Base-by-base conservation (phyloP, 192 early-diverging fungal species). In the Rhizophagus prolifer region DNA sequence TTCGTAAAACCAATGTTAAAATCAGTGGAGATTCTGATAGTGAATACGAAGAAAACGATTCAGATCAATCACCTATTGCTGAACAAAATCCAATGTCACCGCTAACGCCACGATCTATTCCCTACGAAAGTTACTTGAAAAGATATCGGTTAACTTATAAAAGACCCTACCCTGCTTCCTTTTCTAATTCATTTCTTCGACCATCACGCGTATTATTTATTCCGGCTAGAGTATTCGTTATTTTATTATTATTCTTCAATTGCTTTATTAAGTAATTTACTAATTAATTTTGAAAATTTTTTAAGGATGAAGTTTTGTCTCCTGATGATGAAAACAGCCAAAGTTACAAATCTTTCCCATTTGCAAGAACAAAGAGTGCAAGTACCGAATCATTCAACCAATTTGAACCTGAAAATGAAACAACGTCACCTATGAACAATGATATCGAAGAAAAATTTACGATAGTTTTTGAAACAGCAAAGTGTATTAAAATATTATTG, bases 111-210 rank as follows among this genome's bases (percentile, higher is more conserved):
- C 77, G 81, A 68, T 88, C 88, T 23, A 90, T 90, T 73, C 87
- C 89, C 5, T 90, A 90, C 70, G 84, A 87, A 30, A 81, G 79
- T 25, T 90, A 88, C 62, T 84, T 90, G 10, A 86, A 81, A 31
- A 62, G 87, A n/a, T 88, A 85, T 70, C 62, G 62, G 26, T 78
- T 87, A 14, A 74, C 80, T 14, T 67, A 82, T 25, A 69, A 72
- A 16, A 77, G 70, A 26, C 64, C 76, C 9, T 67, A 50, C 13
- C 62, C 69, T 28, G 58, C 69, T 19, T 72, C 14, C 73, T 82
- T 62, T 82, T 74, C 78, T 19, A 85, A 79, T 50, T 81, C 86
- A 2, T 89, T 82, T 73, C 69, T 89, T 36, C 83, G 84, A 16
- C 88, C 88, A 9, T 82, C 87, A 1, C 82, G 82, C 31, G 75